These are phyloP conservation scores for Inga leiocalycina DNA, from an alignment of 306 rosid species.

Conservation along the genomic window DNA sequence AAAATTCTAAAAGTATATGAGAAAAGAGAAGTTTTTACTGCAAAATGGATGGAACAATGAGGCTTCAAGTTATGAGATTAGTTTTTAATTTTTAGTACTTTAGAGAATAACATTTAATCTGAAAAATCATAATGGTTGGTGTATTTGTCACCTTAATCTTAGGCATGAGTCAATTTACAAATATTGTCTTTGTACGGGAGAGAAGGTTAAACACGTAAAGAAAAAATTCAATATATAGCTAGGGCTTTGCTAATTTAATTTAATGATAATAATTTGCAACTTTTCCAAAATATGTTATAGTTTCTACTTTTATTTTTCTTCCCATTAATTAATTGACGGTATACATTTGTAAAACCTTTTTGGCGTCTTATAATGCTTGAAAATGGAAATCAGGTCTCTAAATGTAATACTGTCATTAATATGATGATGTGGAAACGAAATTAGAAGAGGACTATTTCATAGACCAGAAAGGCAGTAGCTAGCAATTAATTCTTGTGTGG, in stretches of 20 bases:
- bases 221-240: not conserved
- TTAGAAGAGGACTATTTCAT: not conserved
- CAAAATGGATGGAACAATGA: not conserved
- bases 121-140: slow-evolving; percentile 9
- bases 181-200: not conserved
- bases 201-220: not conserved
- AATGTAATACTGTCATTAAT: not conserved
- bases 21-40: not conserved
- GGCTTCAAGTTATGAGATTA: not conserved
- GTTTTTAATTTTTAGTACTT: not conserved
- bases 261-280: not conserved
- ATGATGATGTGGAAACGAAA: not conserved
- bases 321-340: not conserved
- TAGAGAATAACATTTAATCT: not conserved
- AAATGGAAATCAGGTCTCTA: not conserved
- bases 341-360: not conserved
- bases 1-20: slow-evolving; percentile 3
- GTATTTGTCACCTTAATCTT: not conserved
- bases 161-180: not conserved
- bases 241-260: not conserved
- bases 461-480: not conserved
- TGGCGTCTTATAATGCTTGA: not conserved
- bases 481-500: not conserved
- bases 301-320: not conserved
- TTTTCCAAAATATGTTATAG: not conserved